Evolutionary conservation across 345 rosid species (phyloP).

Genomic region (Trapa bicornis): DNA sequence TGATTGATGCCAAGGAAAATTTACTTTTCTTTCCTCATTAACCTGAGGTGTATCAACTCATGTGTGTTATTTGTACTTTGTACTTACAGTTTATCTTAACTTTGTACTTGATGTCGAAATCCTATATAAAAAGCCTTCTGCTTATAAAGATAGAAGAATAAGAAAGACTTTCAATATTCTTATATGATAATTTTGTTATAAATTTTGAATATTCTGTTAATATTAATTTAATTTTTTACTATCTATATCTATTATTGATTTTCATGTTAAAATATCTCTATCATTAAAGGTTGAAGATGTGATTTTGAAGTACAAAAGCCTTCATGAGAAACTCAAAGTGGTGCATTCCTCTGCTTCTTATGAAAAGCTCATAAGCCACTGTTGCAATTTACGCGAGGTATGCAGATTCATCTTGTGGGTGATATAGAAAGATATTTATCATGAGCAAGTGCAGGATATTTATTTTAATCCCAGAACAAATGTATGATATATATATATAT

Average conservation of each 20-base stretch:
- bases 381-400: constrained; percentile 56
- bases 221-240: background rate
- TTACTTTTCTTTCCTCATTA: background rate
- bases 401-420: background rate
- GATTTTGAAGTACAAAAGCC: constrained; percentile 39
- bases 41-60: background rate
- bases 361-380: constrained; percentile 40
- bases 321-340: constrained; percentile 45
- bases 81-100: background rate
- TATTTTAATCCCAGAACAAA: too few relatives aligned
- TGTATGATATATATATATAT: too few relatives aligned
- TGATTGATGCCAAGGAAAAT: background rate
- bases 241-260: background rate
- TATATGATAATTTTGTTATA: background rate
- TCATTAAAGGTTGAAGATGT: constrained; percentile 42
- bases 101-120: background rate
- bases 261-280: background rate
- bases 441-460: too few relatives aligned
- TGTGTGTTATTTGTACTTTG: background rate
- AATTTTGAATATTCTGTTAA: background rate
- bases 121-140: background rate
- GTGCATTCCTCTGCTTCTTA: constrained; percentile 48
- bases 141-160: background rate
- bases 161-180: too few relatives aligned
- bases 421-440: background rate